Base-by-base conservation (phyloP, 352 stramenopile genomes). In the Pythium sukuiense region DNA sequence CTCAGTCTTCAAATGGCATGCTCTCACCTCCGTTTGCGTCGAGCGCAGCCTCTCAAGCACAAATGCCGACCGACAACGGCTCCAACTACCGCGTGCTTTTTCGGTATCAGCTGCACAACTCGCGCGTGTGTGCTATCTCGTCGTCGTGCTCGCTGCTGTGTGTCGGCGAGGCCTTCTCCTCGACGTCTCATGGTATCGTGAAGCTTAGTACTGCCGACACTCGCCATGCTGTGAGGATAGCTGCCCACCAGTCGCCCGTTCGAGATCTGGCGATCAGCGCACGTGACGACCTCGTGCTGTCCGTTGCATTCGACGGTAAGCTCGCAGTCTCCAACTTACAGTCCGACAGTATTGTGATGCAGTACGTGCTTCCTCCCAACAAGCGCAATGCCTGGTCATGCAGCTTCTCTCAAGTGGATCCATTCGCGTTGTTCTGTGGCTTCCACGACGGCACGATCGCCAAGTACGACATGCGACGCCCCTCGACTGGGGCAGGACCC, bases 281-380 rank as follows among this genome's bases (percentile, higher is more conserved):
- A 9, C 65, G 62, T 2, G 71, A 74, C 26, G 60, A 73, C 13
- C 55, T 79, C 55, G 77, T 76, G 24, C 46, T 90, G 0, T 85
- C 80, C 4, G 73, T 87, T 18, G 79, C 80, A 8, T 90, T 90
- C 46, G 81, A 92, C 65, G 76, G 73, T 2, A 87, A 86, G 52
- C 67, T 88, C 18, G 73, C 67, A 8, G 62, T 93, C 45, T 82
- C 80, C 1, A 78, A 69, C 69, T 65, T 87, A 14, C 50, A 62
- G 18, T 71, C 81, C 18, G 54, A 85, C 33, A 82, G 68, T 4
- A 70, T 83, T n/a, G 67, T 73, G 46, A 50, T 84, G 33, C 63
- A 82, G 50, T 72, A 76, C 16, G 43, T 62, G 6, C 65, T 90
- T 18, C 77, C 81, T 2, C 43, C 69, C 8, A 61, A 53, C 0